Percentiles rank a stretch among this genome's conserved stretches.
These are phyloP conservation scores for Sugiyamaella japonica DNA, from an alignment of 1,139 yeast species.

Conservation along the genomic window DNA sequence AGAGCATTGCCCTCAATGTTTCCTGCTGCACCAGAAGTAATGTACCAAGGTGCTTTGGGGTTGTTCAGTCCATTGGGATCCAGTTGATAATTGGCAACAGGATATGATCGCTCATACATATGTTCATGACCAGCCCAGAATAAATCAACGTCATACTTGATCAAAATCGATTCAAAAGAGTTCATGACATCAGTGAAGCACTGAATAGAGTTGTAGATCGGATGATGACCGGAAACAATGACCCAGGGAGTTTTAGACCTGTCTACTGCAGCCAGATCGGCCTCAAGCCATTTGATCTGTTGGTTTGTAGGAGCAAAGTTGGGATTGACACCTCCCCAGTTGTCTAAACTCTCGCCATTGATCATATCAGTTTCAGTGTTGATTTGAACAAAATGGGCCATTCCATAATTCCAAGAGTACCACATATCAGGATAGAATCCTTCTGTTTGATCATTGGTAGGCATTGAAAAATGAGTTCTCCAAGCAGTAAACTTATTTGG, in stretches of 20 bases:
- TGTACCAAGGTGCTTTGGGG: slow-evolving; percentile 29
- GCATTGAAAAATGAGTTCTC: slow-evolving; percentile 33
- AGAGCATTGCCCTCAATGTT: slow-evolving; percentile 26
- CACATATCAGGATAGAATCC: slow-evolving; percentile 31
- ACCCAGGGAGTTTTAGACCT: slow-evolving; percentile 34
- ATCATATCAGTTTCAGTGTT: slow-evolving; percentile 34
- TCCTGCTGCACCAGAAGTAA: slow-evolving; percentile 28
- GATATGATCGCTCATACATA: slow-evolving; percentile 25
- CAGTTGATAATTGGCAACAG: slow-evolving; percentile 22
- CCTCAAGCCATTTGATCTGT: slow-evolving; percentile 41
- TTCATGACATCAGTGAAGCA: slow-evolving; percentile 23
- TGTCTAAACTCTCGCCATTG: slow-evolving; percentile 27
- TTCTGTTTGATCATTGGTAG: slow-evolving; percentile 23
- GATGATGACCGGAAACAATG: slow-evolving; percentile 39
- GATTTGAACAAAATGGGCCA: slow-evolving; percentile 31
- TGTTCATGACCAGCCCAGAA: slow-evolving; percentile 27
- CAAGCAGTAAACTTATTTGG: slow-evolving; percentile 34
- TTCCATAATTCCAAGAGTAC: slow-evolving; percentile 35
- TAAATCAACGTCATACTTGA: slow-evolving; percentile 31
- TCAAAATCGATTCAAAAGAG: slow-evolving; percentile 30
- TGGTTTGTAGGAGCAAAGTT: slow-evolving; percentile 30
- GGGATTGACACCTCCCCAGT: slow-evolving; percentile 26
- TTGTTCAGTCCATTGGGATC: slow-evolving; percentile 30
- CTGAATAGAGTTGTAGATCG: slow-evolving; percentile 32
- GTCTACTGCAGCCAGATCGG: slow-evolving; percentile 44